Conservation (phyloP, 352 stramenopile genomes). For the Phytophthora foliorum region DNA sequence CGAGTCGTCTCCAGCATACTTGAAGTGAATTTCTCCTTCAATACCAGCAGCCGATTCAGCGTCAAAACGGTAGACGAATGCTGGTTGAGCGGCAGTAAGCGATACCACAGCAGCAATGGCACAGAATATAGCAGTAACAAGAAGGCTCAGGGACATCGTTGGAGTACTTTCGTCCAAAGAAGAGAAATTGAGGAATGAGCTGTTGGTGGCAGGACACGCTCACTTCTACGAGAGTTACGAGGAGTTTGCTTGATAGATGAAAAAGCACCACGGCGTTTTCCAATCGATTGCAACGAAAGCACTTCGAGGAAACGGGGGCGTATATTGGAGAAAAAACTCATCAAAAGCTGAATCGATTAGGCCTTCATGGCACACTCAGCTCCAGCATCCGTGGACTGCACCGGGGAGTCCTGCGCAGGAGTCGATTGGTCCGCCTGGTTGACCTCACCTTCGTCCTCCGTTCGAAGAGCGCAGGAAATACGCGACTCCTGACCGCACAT, state of each 20-base stretch:
- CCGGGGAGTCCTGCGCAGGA: conserved; percentile 3
- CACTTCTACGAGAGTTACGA: background rate
- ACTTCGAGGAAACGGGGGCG: background rate
- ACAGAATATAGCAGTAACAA: conserved; percentile 2
- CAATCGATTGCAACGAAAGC: conserved; percentile 20
- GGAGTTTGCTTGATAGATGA: background rate
- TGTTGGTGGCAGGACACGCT: background rate
- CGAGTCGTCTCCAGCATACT: conserved; percentile 28
- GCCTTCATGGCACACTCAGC: conserved; percentile 10
- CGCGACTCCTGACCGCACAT: conserved; percentile 56
- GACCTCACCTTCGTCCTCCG: conserved; percentile 4
- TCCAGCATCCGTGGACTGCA: conserved; percentile 6
- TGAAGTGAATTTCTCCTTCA: conserved; percentile 32
- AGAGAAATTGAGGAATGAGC: conserved; percentile 15
- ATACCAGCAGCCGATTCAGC: conserved; percentile 28
- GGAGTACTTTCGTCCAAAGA: background rate
- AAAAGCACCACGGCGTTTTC: conserved; percentile 10
- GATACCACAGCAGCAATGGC: background rate
- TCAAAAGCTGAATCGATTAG: conserved; percentile 3
- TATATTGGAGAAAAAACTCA: conserved; percentile 3
- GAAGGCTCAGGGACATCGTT: conserved; percentile 13
- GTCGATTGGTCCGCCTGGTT: conserved; percentile 13
- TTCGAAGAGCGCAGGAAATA: conserved; percentile 55
- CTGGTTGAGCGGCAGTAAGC: conserved; percentile 2
- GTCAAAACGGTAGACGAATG: conserved; percentile 40